phyloP scores from a whole-genome alignment of 129 eudicot species.

The Scalesia atractyloides region DNA sequence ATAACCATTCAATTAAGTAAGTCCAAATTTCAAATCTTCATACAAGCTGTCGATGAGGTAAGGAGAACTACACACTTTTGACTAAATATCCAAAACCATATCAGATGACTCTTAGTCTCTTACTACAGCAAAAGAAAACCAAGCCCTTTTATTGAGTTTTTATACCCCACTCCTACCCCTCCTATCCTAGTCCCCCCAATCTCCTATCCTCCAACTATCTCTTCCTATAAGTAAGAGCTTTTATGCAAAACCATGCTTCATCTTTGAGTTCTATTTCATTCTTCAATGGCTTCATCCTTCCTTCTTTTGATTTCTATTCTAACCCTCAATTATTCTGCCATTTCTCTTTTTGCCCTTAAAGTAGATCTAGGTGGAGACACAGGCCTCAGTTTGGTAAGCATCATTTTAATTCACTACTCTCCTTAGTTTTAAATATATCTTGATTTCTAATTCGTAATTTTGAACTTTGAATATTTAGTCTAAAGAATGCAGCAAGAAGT shows the following conservation, averaged over 20 bases:
- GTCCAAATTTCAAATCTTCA: slow-evolving; percentile 33
- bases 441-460: background rate
- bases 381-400: slow-evolving; percentile 45
- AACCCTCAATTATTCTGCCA: slow-evolving; percentile 22
- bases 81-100: slow-evolving; percentile 40
- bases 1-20: no score
- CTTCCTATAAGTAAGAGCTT: slow-evolving; percentile 39
- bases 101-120: slow-evolving; percentile 48
- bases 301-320: slow-evolving; percentile 33
- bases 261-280: slow-evolving; percentile 15
- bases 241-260: slow-evolving; percentile 46
- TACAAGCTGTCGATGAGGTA: slow-evolving; percentile 13
- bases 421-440: background rate
- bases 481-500: slow-evolving; percentile 63
- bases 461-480: slow-evolving; percentile 34
- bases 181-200: background rate
- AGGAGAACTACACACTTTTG: slow-evolving; percentile 30
- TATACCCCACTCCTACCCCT: background rate
- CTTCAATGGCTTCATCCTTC: slow-evolving; percentile 40
- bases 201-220: slow-evolving; percentile 33
- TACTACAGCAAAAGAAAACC: slow-evolving; percentile 29
- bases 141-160: slow-evolving; percentile 29
- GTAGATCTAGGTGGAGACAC: slow-evolving; percentile 47
- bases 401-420: background rate
- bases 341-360: slow-evolving; percentile 54